A percentile compares a stretch with the other conserved stretches of the same genome.
Evolutionary conservation across 1,284 basidiomycete genomes (phyloP).

Genomic region (Meira miltonrushii): DNA sequence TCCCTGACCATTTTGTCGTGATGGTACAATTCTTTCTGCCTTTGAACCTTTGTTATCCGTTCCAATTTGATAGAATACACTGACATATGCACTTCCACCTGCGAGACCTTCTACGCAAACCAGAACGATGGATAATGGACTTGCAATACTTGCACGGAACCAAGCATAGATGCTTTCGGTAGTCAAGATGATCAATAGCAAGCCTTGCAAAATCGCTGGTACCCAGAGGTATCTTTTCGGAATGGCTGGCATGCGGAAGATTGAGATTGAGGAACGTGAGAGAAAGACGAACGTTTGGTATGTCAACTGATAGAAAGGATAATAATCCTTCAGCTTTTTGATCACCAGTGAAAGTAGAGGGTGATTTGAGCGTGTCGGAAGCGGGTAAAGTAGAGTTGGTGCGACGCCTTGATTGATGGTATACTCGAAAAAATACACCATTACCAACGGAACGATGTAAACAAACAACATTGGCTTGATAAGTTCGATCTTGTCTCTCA

Average conservation of each 20-base stretch:
- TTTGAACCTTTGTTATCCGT: slow-evolving; percentile 17
- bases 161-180: slow-evolving; percentile 59
- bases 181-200: slow-evolving; percentile 62
- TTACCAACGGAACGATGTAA: slow-evolving; percentile 45
- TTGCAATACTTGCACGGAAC: slow-evolving; percentile 43
- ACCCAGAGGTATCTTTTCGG: slow-evolving; percentile 67
- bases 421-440: slow-evolving; percentile 50
- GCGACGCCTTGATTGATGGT: slow-evolving; percentile 56
- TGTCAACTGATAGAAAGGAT: slow-evolving; percentile 68
- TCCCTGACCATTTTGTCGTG: neutral
- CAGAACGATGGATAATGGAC: slow-evolving; percentile 44
- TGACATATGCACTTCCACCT: slow-evolving; percentile 19
- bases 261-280: slow-evolving; percentile 82
- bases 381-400: slow-evolving; percentile 82
- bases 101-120: slow-evolving; percentile 41
- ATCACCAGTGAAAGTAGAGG: slow-evolving; percentile 71
- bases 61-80: slow-evolving; percentile 44
- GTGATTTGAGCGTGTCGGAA: slow-evolving; percentile 63
- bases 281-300: slow-evolving; percentile 93
- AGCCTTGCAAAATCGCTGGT: slow-evolving; percentile 67
- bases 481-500: slow-evolving; percentile 42
- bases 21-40: slow-evolving; percentile 1
- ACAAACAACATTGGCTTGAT: slow-evolving; percentile 43
- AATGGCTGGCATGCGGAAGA: slow-evolving; percentile 74
- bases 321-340: slow-evolving; percentile 82